A percentile compares a stretch with the other conserved stretches of the same genome.
These are phyloP conservation scores for Elymus sibiricus DNA, from an alignment of 176 grass and related monocot genomes.

Conservation along the genomic window DNA sequence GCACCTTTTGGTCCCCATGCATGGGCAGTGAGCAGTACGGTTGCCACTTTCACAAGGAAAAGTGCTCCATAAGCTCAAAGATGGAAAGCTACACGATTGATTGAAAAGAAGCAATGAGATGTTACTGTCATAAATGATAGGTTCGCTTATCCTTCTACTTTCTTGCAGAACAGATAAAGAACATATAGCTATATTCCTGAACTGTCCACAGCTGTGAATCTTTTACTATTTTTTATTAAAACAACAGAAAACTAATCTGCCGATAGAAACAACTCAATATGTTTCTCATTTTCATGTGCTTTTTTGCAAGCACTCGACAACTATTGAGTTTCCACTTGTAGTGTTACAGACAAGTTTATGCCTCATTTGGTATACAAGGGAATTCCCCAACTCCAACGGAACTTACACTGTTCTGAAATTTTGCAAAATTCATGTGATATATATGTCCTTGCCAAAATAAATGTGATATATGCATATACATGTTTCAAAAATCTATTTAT, in stretches of 20 bases:
- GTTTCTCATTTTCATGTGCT: background rate
- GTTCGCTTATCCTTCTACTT: background rate
- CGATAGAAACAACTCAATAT: background rate
- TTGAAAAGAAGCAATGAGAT: background rate
- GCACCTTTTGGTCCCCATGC: background rate
- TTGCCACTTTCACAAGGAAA: constrained; percentile 2
- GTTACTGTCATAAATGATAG: background rate
- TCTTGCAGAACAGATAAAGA: background rate
- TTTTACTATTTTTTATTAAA: background rate
- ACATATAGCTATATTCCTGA: background rate
- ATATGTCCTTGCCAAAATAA: no score
- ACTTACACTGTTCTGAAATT: background rate
- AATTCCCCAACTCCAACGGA: background rate
- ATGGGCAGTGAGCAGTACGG: background rate
- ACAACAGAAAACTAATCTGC: background rate
- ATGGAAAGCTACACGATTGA: background rate
- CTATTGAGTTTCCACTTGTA: constrained; percentile 11
- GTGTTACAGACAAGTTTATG: background rate
- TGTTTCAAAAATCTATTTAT: background rate
- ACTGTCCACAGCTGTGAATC: background rate
- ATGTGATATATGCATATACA: background rate
- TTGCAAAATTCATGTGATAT: background rate
- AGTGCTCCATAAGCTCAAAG: constrained; percentile 7
- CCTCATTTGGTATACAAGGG: no score
- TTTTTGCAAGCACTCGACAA: background rate